These are phyloP conservation scores for Cryptosporidium viatorum DNA, from an alignment of 169 alveolate genomes.

Conservation along the genomic window DNA sequence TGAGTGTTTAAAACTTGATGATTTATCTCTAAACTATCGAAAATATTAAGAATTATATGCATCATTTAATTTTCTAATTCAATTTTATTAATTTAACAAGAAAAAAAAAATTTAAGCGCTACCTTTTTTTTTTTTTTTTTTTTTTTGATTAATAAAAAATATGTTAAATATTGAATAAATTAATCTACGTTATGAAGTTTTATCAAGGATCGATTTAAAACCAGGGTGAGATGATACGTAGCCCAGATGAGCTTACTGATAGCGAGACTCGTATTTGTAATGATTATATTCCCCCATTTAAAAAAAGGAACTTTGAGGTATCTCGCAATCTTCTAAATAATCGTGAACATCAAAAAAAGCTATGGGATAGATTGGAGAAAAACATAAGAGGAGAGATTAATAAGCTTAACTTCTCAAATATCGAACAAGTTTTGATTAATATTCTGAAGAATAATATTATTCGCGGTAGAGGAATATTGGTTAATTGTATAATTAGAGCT, in stretches of 20 bases:
- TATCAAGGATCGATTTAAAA: background rate
- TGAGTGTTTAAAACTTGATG: no score
- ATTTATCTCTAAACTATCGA: no score
- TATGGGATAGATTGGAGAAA: constrained; percentile 36
- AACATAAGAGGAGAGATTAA: constrained; percentile 47
- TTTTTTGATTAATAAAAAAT: background rate
- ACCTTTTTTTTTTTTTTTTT: background rate
- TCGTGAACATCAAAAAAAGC: constrained; percentile 31
- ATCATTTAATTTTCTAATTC: background rate
- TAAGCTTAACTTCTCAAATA: constrained; percentile 40
- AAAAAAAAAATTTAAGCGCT: background rate
- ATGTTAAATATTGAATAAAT: background rate
- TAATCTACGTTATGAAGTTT: background rate
- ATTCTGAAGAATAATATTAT: constrained; percentile 94
- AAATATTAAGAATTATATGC: background rate
- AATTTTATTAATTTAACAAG: background rate
- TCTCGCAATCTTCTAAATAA: background rate
- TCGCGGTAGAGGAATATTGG: constrained; percentile 97
- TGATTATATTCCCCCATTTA: constrained; percentile 62
- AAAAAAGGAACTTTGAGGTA: background rate
- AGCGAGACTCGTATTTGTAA: background rate
- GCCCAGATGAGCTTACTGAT: background rate
- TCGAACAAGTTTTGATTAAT: constrained; percentile 4
- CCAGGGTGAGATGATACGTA: constrained; percentile 1
- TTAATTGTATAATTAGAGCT: constrained; percentile 95